A percentile compares a stretch with the other conserved stretches of the same genome.
phyloP scores from a whole-genome alignment of 176 grass and related monocot species.

The Phoenix dactylifera region DNA sequence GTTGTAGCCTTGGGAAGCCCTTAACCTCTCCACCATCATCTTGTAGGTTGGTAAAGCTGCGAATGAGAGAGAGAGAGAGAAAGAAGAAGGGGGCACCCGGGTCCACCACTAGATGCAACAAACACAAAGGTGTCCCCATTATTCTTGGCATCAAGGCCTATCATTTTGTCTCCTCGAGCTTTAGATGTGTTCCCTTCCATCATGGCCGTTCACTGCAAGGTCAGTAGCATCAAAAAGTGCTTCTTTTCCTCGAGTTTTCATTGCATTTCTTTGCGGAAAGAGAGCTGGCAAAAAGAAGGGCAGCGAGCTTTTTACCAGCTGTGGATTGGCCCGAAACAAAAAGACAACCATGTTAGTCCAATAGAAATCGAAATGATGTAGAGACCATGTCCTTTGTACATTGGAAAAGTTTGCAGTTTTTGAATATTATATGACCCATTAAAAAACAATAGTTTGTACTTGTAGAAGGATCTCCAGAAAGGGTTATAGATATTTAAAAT shows the following conservation, averaged over 20 bases:
- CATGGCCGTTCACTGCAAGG: conserved; percentile 7
- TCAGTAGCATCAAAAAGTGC: conserved; percentile 20
- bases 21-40: neutral
- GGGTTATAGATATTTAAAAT: too few relatives aligned
- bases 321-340: too few relatives aligned
- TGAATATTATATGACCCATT: too few relatives aligned
- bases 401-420: too few relatives aligned
- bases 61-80: neutral
- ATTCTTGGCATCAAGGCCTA: conserved; percentile 23
- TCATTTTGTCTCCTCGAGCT: conserved; percentile 20
- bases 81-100: neutral
- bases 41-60: conserved; percentile 23
- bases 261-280: conserved; percentile 16
- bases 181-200: conserved; percentile 1
- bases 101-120: conserved; percentile 4
- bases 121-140: conserved; percentile 19
- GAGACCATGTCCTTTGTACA: too few relatives aligned
- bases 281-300: conserved; percentile 7
- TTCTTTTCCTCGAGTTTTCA: conserved; percentile 8
- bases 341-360: too few relatives aligned
- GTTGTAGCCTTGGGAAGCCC: neutral
- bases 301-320: neutral
- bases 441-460: too few relatives aligned
- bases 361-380: too few relatives aligned
- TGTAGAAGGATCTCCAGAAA: too few relatives aligned